Percentiles rank a stretch among this genome's conserved stretches.
These are phyloP conservation scores for Aspergillus puulaauensis DNA, from an alignment of 2,329 filamentous ascomycete genomes.

Conservation along the genomic window DNA sequence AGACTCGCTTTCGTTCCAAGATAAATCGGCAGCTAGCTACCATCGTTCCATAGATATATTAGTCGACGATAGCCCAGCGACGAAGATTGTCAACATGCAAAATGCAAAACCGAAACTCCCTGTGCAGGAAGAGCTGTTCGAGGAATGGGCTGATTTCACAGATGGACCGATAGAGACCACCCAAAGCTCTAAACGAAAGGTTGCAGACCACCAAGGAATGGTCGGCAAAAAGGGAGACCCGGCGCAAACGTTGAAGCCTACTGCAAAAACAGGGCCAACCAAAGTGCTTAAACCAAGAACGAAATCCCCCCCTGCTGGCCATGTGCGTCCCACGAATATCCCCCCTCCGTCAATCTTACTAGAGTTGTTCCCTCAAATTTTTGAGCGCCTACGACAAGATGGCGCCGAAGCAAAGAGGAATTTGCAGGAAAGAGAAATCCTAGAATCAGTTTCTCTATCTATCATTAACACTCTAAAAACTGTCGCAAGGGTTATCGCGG, in stretches of 20 bases:
- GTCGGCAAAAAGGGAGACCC: neutral
- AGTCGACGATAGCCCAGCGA: neutral
- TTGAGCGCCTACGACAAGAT: constrained; percentile 63
- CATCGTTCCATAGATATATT: neutral
- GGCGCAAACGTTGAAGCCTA: neutral
- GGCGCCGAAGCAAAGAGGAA: constrained; percentile 66
- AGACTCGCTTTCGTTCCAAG: constrained; percentile 29
- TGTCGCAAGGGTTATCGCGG: constrained; percentile 77
- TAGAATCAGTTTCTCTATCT: constrained; percentile 20
- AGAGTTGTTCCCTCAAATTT: constrained; percentile 69
- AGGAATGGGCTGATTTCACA: constrained; percentile 55
- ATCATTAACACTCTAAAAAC: constrained; percentile 48
- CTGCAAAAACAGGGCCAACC: neutral
- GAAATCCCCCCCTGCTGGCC: constrained; percentile 4
- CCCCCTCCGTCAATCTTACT: constrained; percentile 84
- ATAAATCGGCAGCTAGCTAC: constrained; percentile 17
- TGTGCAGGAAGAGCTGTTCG: constrained; percentile 23
- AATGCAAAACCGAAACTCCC: constrained; percentile 14
- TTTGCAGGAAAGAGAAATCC: constrained; percentile 45
- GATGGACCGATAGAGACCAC: constrained; percentile 31
- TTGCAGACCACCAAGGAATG: neutral
- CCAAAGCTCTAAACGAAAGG: constrained; percentile 12
- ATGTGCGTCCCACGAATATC: constrained; percentile 74
- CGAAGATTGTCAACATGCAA: neutral
- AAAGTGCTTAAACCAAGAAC: neutral